Conservation (phyloP, 495 filamentous ascomycete species). For the Xylona heveae region DNA sequence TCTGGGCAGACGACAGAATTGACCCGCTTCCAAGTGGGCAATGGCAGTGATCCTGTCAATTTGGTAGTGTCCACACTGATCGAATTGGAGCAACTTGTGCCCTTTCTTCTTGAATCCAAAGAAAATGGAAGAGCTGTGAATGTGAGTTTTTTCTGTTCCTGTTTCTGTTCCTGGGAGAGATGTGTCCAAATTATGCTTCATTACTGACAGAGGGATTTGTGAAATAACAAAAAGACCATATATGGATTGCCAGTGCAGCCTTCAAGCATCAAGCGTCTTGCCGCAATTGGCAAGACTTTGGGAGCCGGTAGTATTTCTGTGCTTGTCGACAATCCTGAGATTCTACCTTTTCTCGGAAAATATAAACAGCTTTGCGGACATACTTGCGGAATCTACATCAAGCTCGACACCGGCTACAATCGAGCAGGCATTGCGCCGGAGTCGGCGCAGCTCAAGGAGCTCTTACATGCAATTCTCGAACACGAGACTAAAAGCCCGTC, state of each 20-base stretch:
- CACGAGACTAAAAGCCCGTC: slow-evolving; percentile 18
- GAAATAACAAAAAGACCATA: slow-evolving; percentile 29
- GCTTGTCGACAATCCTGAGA: slow-evolving; percentile 51
- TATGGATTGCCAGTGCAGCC: slow-evolving; percentile 55
- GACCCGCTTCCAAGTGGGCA: slow-evolving; percentile 50
- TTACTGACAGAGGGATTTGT: neutral
- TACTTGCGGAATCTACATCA: slow-evolving; percentile 39
- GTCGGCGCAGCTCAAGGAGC: slow-evolving; percentile 24
- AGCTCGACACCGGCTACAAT: slow-evolving; percentile 58
- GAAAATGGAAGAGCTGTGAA: slow-evolving; percentile 28
- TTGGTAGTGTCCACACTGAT: slow-evolving; percentile 59
- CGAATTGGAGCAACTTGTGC: slow-evolving; percentile 50
- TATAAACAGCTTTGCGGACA: slow-evolving; percentile 19
- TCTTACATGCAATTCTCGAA: slow-evolving; percentile 28
- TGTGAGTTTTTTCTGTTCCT: slow-evolving; percentile 24
- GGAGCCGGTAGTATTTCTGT: slow-evolving; percentile 34
- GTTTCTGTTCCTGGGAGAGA: no score
- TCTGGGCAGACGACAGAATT: slow-evolving; percentile 42
- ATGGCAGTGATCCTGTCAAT: slow-evolving; percentile 28
- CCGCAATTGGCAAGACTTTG: slow-evolving; percentile 23
- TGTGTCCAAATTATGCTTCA: slow-evolving; percentile 1
- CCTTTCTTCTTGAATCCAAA: slow-evolving; percentile 36
- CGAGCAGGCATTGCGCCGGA: slow-evolving; percentile 44
- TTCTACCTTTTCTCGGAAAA: slow-evolving; percentile 24
- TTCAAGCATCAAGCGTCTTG: slow-evolving; percentile 36